These are phyloP conservation scores for Hypoxylon sp. DNA, from an alignment of 2,329 filamentous ascomycete species.

Conservation along the genomic window DNA sequence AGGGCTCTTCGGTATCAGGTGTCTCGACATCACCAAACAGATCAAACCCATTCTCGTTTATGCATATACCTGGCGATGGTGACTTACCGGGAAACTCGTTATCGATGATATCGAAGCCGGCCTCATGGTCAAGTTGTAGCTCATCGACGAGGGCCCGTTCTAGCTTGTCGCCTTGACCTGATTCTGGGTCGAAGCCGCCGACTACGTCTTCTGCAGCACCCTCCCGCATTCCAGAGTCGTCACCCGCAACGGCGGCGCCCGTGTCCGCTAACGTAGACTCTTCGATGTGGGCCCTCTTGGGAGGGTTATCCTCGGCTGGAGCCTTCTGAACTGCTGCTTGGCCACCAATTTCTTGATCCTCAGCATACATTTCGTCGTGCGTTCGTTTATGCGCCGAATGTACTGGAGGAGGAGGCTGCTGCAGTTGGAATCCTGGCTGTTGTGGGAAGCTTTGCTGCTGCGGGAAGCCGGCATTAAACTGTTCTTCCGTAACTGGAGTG, in stretches of 20 bases:
- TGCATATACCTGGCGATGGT: background rate
- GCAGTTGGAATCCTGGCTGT: background rate
- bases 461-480: too few relatives aligned
- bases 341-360: background rate
- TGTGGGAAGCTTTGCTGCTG: too few relatives aligned
- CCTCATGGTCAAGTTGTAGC: slow-evolving; percentile 5
- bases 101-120: slow-evolving; percentile 10
- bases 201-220: background rate
- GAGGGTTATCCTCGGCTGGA: background rate
- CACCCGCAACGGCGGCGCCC: background rate
- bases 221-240: background rate
- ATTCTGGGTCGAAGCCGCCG: background rate
- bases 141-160: background rate
- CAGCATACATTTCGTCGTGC: slow-evolving; percentile 6
- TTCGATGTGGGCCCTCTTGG: slow-evolving; percentile 9
- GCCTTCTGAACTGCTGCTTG: background rate
- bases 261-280: background rate
- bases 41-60: slow-evolving; percentile 6
- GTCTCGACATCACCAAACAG: slow-evolving; percentile 14
- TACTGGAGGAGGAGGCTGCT: background rate
- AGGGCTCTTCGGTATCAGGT: background rate
- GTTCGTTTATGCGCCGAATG: slow-evolving; percentile 19
- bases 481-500: too few relatives aligned
- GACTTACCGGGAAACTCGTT: slow-evolving; percentile 12
- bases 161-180: background rate